Percentiles rank a stretch among this genome's conserved stretches.
These are phyloP conservation scores for Neospermospora avenae DNA, from an alignment of 2,329 filamentous ascomycete genomes.

Conservation along the genomic window DNA sequence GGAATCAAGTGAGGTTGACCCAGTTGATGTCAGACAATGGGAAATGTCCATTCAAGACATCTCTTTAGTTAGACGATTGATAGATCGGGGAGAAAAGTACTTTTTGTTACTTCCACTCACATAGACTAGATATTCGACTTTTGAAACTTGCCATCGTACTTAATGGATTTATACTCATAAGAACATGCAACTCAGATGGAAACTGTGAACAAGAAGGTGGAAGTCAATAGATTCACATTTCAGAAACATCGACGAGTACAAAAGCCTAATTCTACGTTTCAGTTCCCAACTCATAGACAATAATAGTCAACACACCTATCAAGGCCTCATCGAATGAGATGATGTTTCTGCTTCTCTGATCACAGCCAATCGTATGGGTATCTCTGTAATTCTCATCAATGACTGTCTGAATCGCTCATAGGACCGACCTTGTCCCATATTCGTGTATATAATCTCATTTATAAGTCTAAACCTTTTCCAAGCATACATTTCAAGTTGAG, in stretches of 20 bases:
- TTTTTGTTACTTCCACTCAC: slow-evolving; percentile 7
- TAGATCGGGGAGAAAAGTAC: slow-evolving; percentile 3
- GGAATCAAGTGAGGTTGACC: not conserved
- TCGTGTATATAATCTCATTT: too few species aligned
- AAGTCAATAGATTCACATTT: not conserved
- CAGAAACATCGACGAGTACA: not conserved
- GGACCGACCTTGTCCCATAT: too few species aligned
- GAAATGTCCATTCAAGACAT: slow-evolving; percentile 9
- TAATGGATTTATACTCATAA: not conserved
- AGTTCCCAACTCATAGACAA: not conserved
- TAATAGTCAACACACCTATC: not conserved
- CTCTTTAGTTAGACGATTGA: slow-evolving; percentile 8
- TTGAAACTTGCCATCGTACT: not conserved
- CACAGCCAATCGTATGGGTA: too few species aligned
- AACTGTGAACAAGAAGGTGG: not conserved
- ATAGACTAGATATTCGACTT: not conserved
- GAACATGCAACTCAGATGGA: not conserved
- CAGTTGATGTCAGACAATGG: slow-evolving; percentile 2
- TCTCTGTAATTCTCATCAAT: too few species aligned
- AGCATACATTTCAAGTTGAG: too few species aligned
- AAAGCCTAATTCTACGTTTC: not conserved
- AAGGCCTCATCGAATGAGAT: not conserved
- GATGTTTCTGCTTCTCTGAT: too few species aligned
- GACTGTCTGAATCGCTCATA: too few species aligned
- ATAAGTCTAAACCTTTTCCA: too few species aligned